Conservation (phyloP, 140 eudicot genomes). For the Ambrosia hybrid region DNA sequence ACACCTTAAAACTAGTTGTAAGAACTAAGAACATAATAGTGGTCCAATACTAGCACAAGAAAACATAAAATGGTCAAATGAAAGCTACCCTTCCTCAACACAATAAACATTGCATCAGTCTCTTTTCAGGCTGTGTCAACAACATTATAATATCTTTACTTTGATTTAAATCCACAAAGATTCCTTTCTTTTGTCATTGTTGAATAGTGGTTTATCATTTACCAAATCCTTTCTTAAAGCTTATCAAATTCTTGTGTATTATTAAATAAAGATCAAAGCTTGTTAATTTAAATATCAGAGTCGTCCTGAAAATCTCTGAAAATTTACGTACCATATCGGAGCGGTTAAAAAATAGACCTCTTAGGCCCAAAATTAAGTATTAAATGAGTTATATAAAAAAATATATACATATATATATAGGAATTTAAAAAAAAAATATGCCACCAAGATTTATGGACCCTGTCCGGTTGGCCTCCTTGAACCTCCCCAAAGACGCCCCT, state of each 20-base stretch:
- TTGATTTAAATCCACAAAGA: not conserved
- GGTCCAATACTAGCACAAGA: slow-evolving; percentile 1
- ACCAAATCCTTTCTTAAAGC: slow-evolving; percentile 2
- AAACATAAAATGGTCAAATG: slow-evolving; percentile 2
- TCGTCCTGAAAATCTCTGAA: too few species aligned
- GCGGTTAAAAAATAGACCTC: too few species aligned
- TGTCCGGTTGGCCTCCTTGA: too few species aligned
- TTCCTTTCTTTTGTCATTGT: slow-evolving; percentile 13
- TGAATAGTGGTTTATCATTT: slow-evolving; percentile 6
- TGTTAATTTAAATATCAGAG: not conserved
- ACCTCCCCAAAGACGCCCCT: too few species aligned
- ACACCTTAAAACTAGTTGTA: not conserved
- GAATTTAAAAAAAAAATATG: too few species aligned
- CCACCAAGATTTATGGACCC: too few species aligned
- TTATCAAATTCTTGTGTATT: too few species aligned
- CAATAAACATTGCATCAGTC: not conserved
- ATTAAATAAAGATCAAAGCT: not conserved
- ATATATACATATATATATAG: too few species aligned
- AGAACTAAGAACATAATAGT: not conserved
- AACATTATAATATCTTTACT: not conserved
- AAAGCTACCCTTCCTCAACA: not conserved
- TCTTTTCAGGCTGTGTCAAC: not conserved
- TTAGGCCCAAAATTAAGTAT: too few species aligned
- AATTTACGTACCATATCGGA: too few species aligned
- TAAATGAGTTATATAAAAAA: too few species aligned